These are phyloP conservation scores for Puccinia coronata DNA, from an alignment of 1,284 basidiomycete species.

Conservation along the genomic window DNA sequence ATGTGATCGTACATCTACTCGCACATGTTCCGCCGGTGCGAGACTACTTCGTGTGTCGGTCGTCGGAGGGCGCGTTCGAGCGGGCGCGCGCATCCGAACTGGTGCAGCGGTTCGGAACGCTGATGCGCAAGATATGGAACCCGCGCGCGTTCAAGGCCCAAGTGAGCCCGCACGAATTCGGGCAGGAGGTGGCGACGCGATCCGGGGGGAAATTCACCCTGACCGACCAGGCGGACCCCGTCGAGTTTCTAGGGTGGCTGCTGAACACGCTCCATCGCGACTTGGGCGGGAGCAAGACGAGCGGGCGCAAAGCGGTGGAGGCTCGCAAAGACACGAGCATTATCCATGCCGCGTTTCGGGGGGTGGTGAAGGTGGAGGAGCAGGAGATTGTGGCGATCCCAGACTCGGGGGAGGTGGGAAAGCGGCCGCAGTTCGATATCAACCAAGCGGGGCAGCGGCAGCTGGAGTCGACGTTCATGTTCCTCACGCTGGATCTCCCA, in stretches of 20 bases:
- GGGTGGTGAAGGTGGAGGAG: conserved; percentile 85
- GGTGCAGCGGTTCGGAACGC: conserved; percentile 68
- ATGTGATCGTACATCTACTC: conserved; percentile 90
- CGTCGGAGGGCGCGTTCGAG: conserved; percentile 42
- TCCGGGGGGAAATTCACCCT: conserved; percentile 85
- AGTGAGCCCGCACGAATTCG: conserved; percentile 95
- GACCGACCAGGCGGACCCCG: conserved; percentile 90
- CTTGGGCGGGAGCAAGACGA: conserved; percentile 68
- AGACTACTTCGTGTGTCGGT: conserved; percentile 67
- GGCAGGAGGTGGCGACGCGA: conserved; percentile 89
- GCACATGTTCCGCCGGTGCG: conserved; percentile 87
- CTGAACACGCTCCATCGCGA: conserved; percentile 90
- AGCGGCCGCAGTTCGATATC: conserved; percentile 80
- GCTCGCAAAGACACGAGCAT: conserved; percentile 65
- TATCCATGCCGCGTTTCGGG: conserved; percentile 91
- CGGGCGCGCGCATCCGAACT: conserved; percentile 66
- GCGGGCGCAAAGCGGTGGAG: conserved; percentile 34
- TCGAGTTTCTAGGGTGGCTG: conserved; percentile 94
- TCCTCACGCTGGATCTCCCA: conserved; percentile 91
- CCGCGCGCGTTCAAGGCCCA: conserved; percentile 93
- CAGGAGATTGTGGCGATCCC: conserved; percentile 79
- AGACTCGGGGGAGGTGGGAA: conserved; percentile 69
- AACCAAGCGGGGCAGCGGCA: conserved; percentile 81
- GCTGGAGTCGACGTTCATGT: conserved; percentile 80
- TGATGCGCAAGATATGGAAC: conserved; percentile 94